Conservation (phyloP, 2,329 filamentous ascomycete genomes). For the Penicillium thymicola region DNA sequence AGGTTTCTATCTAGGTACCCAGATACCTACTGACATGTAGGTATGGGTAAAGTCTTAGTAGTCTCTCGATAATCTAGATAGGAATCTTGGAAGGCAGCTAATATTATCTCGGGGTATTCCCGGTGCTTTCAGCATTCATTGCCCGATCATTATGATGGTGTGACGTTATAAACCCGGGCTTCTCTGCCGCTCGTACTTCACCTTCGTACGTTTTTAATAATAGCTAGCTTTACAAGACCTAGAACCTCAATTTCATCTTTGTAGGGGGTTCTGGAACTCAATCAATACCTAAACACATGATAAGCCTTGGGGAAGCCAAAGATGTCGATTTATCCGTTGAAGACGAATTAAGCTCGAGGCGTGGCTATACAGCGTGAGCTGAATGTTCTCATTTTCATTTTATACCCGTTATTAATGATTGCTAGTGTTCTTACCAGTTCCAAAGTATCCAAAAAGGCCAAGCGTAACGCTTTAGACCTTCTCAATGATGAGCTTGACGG, state of each 20-base stretch:
- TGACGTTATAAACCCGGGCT: neutral
- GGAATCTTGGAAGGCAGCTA: neutral
- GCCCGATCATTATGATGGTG: neutral
- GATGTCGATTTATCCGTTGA: constrained; percentile 13
- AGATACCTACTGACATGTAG: too few relatives aligned
- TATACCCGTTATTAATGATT: neutral
- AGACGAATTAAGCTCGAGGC: constrained; percentile 18
- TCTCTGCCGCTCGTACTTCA: neutral
- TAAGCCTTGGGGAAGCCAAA: constrained; percentile 8
- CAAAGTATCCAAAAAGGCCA: constrained; percentile 22
- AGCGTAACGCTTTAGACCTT: constrained; percentile 25
- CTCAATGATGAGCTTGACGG: constrained; percentile 21
- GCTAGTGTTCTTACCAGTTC: constrained; percentile 18
- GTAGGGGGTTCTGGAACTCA: neutral
- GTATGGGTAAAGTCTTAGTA: too few relatives aligned
- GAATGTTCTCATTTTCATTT: neutral
- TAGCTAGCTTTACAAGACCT: neutral
- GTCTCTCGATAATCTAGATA: too few relatives aligned
- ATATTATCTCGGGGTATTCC: neutral
- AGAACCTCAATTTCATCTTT: neutral
- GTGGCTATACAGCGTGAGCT: constrained; percentile 21
- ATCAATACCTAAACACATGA: neutral
- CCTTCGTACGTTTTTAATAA: neutral
- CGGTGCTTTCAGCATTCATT: neutral
- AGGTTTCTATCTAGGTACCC: neutral